Conservation (phyloP, 257 asterid genomes). For the Agastache rugosa region DNA sequence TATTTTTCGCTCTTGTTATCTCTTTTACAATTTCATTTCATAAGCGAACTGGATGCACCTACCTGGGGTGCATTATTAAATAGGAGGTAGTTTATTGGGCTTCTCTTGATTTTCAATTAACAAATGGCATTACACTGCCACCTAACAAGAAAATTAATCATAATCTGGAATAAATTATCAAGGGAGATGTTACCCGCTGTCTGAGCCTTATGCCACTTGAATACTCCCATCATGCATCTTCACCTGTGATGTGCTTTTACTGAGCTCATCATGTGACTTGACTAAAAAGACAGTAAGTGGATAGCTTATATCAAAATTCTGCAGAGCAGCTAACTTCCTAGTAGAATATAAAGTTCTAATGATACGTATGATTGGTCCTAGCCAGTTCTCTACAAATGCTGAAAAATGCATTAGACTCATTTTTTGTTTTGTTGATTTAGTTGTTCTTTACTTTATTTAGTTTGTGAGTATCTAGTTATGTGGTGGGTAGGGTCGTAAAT, state of each 20-base stretch:
- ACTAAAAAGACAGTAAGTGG: too few relatives aligned
- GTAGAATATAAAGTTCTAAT: not conserved
- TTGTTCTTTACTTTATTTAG: slow-evolving; percentile 7
- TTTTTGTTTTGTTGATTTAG: not conserved
- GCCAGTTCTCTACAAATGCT: slow-evolving; percentile 11
- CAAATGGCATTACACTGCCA: slow-evolving; percentile 6
- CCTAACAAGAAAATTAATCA: not conserved
- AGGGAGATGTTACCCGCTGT: too few relatives aligned
- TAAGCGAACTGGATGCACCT: not conserved
- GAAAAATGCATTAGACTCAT: not conserved
- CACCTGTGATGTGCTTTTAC: too few relatives aligned
- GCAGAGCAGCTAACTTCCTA: not conserved
- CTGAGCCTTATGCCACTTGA: too few relatives aligned
- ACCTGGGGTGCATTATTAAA: slow-evolving; percentile 8
- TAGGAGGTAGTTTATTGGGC: not conserved
- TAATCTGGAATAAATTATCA: slow-evolving; percentile 9
- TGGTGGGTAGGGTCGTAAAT: slow-evolving; percentile 6
- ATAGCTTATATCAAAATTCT: not conserved
- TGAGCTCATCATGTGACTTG: too few relatives aligned
- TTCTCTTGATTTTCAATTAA: not conserved
- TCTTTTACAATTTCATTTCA: slow-evolving; percentile 13
- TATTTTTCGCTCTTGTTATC: not conserved
- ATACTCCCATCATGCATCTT: too few relatives aligned
- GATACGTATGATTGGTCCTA: slow-evolving; percentile 5
- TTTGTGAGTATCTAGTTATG: not conserved